Conservation (phyloP, 495 filamentous ascomycete genomes). For the Tuber aestivum region DNA sequence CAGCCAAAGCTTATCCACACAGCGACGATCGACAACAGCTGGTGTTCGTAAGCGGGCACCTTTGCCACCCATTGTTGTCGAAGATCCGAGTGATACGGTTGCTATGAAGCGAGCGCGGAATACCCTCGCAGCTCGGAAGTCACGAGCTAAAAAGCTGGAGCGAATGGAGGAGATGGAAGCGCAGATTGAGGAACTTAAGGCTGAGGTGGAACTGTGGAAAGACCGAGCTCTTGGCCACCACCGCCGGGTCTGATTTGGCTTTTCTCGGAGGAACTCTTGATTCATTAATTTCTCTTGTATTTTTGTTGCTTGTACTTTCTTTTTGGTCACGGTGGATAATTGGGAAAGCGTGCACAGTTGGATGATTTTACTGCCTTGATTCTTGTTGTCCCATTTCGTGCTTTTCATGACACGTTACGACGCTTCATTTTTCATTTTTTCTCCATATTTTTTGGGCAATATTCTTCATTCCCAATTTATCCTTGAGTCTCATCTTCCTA, state of each 20-base stretch:
- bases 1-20: conserved; percentile 48
- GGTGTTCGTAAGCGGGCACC: conserved; percentile 75
- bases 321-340: neutral
- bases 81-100: conserved; percentile 63
- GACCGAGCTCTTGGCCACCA: conserved; percentile 19
- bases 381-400: neutral
- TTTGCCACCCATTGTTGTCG: conserved; percentile 68
- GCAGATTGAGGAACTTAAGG: conserved; percentile 51
- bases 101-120: conserved; percentile 93
- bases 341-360: neutral
- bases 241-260: conserved; percentile 14
- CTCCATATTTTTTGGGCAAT: neutral
- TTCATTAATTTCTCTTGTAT: conserved; percentile 1
- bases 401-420: neutral
- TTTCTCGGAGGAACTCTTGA: conserved; percentile 5
- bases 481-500: neutral
- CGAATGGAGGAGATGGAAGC: conserved; percentile 59
- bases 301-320: conserved; percentile 3
- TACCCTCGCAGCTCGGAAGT: conserved; percentile 91
- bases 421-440: neutral
- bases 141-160: conserved; percentile 72
- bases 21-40: conserved; percentile 60
- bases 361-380: neutral
- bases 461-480: neutral
- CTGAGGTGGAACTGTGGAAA: conserved; percentile 51